Base-by-base conservation (phyloP, 768 basidiomycete genomes). In the Agrocybe chaxingu region DNA sequence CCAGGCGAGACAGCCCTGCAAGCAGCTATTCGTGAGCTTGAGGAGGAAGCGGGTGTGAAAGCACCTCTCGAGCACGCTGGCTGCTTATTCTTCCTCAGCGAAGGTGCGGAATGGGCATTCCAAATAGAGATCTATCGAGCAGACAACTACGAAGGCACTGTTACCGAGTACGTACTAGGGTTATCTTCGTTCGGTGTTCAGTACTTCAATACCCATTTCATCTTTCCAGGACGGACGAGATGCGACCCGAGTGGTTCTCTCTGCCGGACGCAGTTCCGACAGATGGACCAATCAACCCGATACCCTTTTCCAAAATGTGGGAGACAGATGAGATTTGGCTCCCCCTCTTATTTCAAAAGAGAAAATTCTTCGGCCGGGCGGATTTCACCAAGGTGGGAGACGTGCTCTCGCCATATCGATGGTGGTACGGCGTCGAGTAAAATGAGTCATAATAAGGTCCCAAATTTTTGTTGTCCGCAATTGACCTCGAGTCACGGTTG, bases 211-310 rank as follows among this genome's bases (percentile, higher is more conserved):
- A 31, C 35, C 18, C 41, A 29, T 39, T 18, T 34, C 12, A 45
- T 48, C 8, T 39, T 8, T 34, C 1, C 53, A 94, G 92, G 58
- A 82, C 87, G 0, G 91, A 94, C 31, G 92, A 95, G 63, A 95
- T 95, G 92, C 75, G 75, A 13, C 92, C 92, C 0, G 63, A 82
- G 59, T 95, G 92, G 92, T 92, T 90, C 62, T 67, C 75, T 11
- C 38, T 19, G 33, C 46, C 42, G 30, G 35, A 40, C 18, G 37
- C 24, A 12, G 34, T 39, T 38, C 37, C 12, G 38, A 36, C 41
- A 34, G 38, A 43, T 29, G 35, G 50, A 36, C 34, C 32, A 29
- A 13, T 50, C 64, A 68, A 54, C 24, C 57, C 67, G 0, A 80
- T 92, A 30, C 90, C 90, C 0, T 87, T 80, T 60, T 74, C 75